Evolutionary conservation across 2,329 filamentous ascomycete species (phyloP).

Genomic region (Capronia epimyces): DNA sequence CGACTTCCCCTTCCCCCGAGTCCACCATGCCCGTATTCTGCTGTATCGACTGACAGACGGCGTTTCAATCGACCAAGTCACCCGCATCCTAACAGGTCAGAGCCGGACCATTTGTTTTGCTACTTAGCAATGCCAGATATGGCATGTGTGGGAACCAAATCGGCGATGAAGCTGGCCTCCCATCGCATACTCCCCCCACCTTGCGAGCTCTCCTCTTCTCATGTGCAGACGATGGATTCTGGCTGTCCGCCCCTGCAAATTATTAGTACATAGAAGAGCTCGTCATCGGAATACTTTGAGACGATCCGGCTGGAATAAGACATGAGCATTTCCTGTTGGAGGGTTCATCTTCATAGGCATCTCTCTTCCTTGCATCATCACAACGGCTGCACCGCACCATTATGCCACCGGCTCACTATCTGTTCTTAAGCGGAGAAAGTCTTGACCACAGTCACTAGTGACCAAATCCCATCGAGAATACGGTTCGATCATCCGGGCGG

Average conservation of each 20-base stretch:
- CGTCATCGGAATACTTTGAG: neutral
- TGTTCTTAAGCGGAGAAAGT: neutral
- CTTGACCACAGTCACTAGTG: neutral
- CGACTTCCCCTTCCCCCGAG: too few relatives aligned
- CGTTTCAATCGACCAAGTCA: neutral
- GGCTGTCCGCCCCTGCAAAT: neutral
- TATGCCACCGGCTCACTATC: neutral
- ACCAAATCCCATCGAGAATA: neutral
- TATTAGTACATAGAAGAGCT: neutral
- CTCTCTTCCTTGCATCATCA: neutral
- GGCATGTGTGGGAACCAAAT: neutral
- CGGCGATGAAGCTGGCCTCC: neutral
- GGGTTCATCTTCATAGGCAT: neutral
- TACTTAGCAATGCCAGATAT: neutral
- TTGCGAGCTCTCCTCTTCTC: neutral
- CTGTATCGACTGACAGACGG: neutral
- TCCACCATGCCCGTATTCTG: too few relatives aligned
- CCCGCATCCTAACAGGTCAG: neutral
- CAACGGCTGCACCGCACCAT: neutral
- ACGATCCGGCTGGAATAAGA: neutral
- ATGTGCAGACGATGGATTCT: neutral
- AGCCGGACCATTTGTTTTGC: neutral
- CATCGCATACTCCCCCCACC: neutral
- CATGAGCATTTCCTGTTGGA: neutral
- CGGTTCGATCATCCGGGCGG: neutral